These are phyloP conservation scores for Thymus quinquecostatus DNA, from an alignment of 257 asterid genomes.

Conservation along the genomic window DNA sequence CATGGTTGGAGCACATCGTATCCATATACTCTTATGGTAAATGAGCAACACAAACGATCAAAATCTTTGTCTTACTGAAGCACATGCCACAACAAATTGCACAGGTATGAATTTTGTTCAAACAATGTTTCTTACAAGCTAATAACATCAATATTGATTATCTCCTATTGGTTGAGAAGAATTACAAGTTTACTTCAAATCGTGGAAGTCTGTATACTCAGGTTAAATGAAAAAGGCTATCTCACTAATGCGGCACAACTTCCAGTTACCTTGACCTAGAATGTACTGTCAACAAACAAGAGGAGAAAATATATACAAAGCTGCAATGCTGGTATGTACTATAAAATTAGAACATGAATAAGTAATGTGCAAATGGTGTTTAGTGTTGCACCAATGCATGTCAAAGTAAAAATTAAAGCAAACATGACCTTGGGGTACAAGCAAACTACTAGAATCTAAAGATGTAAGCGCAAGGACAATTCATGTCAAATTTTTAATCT, in stretches of 20 bases:
- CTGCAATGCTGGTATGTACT: background rate
- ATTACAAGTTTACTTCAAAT: background rate
- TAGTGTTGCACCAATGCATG: background rate
- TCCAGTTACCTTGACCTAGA: background rate
- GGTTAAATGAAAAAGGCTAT: slow-evolving; percentile 2
- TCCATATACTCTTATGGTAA: background rate
- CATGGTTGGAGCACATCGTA: background rate
- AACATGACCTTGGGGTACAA: background rate
- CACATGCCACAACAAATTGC: background rate
- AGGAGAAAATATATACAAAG: slow-evolving; percentile 11
- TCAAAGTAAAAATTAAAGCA: background rate
- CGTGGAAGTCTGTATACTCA: background rate
- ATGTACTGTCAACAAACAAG: background rate
- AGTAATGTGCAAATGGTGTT: background rate
- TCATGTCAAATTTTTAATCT: slow-evolving; percentile 23
- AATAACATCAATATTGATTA: background rate
- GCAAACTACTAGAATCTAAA: slow-evolving; percentile 17
- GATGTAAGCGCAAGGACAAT: background rate
- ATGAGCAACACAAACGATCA: slow-evolving; percentile 24
- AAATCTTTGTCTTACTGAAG: slow-evolving; percentile 20
- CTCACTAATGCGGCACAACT: background rate
- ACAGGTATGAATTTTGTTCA: slow-evolving; percentile 8
- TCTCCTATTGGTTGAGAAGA: background rate
- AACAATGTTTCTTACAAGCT: background rate
- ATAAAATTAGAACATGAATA: background rate